Evolutionary conservation across 2,329 filamentous ascomycete species (phyloP).

Genomic region (Hymenoscyphus infarciens): DNA sequence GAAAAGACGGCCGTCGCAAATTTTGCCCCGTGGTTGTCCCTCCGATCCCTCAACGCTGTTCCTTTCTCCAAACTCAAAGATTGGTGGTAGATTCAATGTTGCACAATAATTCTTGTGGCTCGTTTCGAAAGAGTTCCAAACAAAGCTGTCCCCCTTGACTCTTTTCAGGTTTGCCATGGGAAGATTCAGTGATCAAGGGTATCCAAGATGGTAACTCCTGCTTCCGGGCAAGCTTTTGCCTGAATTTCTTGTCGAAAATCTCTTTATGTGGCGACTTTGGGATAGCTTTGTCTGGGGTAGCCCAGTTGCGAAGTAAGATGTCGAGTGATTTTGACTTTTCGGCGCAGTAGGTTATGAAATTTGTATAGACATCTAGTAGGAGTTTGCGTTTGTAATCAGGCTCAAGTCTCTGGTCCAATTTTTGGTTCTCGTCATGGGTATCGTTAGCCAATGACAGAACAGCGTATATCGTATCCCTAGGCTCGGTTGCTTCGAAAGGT

Average conservation of each 20-base stretch:
- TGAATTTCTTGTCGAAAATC: not conserved
- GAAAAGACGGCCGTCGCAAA: not conserved
- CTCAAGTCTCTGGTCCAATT: not conserved
- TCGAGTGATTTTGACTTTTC: conserved; percentile 1
- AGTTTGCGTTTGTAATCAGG: not conserved
- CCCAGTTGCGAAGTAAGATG: conserved; percentile 3
- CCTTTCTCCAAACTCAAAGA: not conserved
- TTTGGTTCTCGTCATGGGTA: conserved; percentile 3
- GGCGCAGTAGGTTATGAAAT: not conserved
- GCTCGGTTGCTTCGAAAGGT: conserved; percentile 28
- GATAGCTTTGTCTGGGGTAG: not conserved
- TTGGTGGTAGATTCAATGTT: not conserved
- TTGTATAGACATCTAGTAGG: not conserved
- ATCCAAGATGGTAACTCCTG: not conserved
- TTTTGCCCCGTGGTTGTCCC: not conserved
- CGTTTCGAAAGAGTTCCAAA: not conserved
- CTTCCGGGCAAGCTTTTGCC: not conserved
- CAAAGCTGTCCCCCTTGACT: not conserved
- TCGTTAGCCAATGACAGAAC: conserved; percentile 27
- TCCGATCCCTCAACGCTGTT: not conserved
- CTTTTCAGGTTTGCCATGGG: not conserved
- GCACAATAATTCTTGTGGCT: conserved; percentile 1
- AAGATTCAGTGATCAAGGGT: not conserved
- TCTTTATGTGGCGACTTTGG: not conserved
- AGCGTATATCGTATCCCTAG: conserved; percentile 29